Evolutionary conservation across 495 filamentous ascomycete species (phyloP), one percentile per base, ranked within the genome.

Genomic region (Podospora bellae-mahoneyi): DNA sequence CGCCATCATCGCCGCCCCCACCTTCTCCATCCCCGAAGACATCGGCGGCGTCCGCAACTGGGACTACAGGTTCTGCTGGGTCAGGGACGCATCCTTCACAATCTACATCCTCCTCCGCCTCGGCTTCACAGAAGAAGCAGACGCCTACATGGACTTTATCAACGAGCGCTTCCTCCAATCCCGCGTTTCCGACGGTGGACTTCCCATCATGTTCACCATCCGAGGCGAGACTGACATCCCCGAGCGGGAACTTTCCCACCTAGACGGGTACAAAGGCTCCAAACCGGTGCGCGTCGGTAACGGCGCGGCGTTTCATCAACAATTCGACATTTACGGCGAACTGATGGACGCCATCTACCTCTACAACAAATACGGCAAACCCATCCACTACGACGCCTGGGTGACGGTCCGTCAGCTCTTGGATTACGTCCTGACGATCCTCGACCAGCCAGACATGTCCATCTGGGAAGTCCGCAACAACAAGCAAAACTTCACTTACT

Each of bases 151-250:
- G 82, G 81, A 82, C 58, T 92, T 91, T 76, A 91, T 92, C 71
- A 89, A 85, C 75, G 87, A 88, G 65, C 85, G 88, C 19, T 84
- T 91, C 65, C 79, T 84, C 64, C 80, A 82, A 60, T 78, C 83
- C 53, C 72, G 82, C 65, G 66, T 74, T 39, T 20, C 79, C 68
- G 78, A 84, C 66, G 76, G 86, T 64, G 78, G 86, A n/a, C 77
- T 92, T 5, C 89, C 90, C 18, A 90, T 92, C 72, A 92, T 92
- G 89, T 91, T 91, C 69, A 90, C 87, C 16, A 91, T 92, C 70
- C 82, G 85, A 7, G 90, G 90, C 54, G 87, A 88, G 61, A 90
- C 86, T 34, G 88, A 91, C 48, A 89, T 92, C 64, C 89, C 89
- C 6, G 89, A 92, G 73, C 73, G 82, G 44, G 87, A 89, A 68